phyloP scores from a whole-genome alignment of 2,329 filamentous ascomycete species.

The Onygenales sp. region DNA sequence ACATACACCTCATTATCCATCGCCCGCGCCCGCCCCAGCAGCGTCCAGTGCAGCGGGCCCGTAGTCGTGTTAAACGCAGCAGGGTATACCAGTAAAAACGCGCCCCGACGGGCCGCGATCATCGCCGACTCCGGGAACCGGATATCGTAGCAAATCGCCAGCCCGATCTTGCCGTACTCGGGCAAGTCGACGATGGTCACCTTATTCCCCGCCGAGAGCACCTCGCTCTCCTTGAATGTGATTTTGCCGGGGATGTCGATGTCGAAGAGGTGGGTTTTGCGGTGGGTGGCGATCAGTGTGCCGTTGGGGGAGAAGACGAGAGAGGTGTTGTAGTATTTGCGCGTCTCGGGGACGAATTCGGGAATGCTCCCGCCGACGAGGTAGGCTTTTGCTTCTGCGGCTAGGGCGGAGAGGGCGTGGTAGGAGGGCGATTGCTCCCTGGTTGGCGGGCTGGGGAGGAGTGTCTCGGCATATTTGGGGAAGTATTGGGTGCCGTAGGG shows the following conservation, averaged over 20 bases:
- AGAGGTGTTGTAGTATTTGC: slow-evolving; percentile 83
- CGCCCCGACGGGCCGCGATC: slow-evolving; percentile 76
- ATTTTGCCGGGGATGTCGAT: slow-evolving; percentile 97
- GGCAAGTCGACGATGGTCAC: slow-evolving; percentile 79
- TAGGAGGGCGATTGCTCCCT: slow-evolving; percentile 67
- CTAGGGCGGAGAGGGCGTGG: slow-evolving; percentile 72
- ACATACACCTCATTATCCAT: slow-evolving; percentile 94
- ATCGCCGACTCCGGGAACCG: slow-evolving; percentile 91
- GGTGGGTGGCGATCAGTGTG: slow-evolving; percentile 71
- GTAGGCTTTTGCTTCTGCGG: slow-evolving; percentile 67
- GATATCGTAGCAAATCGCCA: slow-evolving; percentile 96
- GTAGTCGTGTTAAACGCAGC: slow-evolving; percentile 97
- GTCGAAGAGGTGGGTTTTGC: slow-evolving; percentile 95
- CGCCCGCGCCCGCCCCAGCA: slow-evolving; percentile 72
- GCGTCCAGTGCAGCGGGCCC: slow-evolving; percentile 80
- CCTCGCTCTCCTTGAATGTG: slow-evolving; percentile 80
- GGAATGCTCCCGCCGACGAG: slow-evolving; percentile 89
- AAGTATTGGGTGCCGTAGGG: slow-evolving; percentile 92
- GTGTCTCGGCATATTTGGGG: slow-evolving; percentile 79
- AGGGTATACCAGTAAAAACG: slow-evolving; percentile 82
- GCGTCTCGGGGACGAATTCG: slow-evolving; percentile 57
- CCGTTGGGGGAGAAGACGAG: slow-evolving; percentile 74
- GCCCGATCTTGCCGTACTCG: slow-evolving; percentile 74
- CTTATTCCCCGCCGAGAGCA: slow-evolving; percentile 74
- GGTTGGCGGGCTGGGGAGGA: slow-evolving; percentile 67